Evolutionary conservation across 2,329 filamentous ascomycete genomes (phyloP).

Genomic region (Claviceps digitariae): DNA sequence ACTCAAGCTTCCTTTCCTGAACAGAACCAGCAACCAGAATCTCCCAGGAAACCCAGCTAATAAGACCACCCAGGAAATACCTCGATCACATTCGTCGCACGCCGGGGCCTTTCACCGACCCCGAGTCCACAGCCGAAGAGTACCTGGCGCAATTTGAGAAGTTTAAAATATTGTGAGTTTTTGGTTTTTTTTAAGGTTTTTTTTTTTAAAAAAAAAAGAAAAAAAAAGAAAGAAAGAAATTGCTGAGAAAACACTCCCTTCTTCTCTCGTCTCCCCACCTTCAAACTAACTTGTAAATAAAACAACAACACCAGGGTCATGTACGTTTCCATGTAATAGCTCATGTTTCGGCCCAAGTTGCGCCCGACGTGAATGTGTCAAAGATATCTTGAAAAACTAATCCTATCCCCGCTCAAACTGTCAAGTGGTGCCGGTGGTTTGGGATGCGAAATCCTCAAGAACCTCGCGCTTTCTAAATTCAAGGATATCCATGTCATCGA

Average conservation of each 20-base stretch:
- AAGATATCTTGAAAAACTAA: background rate
- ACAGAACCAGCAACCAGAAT: background rate
- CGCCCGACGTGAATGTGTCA: background rate
- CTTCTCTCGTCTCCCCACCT: too few relatives aligned
- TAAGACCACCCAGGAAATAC: slow-evolving; percentile 49
- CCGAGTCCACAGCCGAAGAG: slow-evolving; percentile 38
- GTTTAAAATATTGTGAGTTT: slow-evolving; percentile 60
- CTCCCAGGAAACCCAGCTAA: background rate
- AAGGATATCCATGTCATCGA: slow-evolving; percentile 97
- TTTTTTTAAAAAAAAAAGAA: too few relatives aligned
- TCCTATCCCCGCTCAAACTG: background rate
- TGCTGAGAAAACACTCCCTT: background rate
- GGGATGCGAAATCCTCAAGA: slow-evolving; percentile 93
- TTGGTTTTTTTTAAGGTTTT: background rate
- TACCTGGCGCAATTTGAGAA: slow-evolving; percentile 45
- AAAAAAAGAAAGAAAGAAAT: too few relatives aligned
- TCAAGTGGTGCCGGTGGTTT: slow-evolving; percentile 78
- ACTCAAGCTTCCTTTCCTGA: background rate
- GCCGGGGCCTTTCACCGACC: slow-evolving; percentile 68
- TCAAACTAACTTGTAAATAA: background rate
- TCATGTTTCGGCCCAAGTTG: too few relatives aligned
- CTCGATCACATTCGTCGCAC: slow-evolving; percentile 68
- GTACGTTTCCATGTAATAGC: slow-evolving; percentile 20
- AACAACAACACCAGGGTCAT: slow-evolving; percentile 29
- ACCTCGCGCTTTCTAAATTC: slow-evolving; percentile 89